phyloP scores from a whole-genome alignment of 441 rosid species.

The Daphne laureola region DNA sequence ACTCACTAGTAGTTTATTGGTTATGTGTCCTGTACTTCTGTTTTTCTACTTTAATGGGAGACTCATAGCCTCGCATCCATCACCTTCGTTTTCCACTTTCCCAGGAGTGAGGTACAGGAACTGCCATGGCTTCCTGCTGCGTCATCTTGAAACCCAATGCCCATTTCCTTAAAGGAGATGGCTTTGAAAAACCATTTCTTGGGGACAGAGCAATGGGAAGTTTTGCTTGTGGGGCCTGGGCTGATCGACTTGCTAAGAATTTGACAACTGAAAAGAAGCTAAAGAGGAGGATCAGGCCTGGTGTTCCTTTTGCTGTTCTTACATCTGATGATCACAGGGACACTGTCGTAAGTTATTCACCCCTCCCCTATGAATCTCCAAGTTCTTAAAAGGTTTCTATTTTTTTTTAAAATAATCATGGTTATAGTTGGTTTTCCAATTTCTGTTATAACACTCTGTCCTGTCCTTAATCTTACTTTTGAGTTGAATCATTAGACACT shows the following conservation, averaged over 20 bases:
- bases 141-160: conserved; percentile 32
- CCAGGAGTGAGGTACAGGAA: conserved; percentile 19
- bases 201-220: conserved; percentile 55
- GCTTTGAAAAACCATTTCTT: conserved; percentile 35
- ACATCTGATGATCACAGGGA: conserved; percentile 50
- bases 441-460: too few relatives aligned
- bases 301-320: conserved; percentile 40
- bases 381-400: neutral
- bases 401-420: neutral
- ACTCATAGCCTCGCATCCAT: conserved; percentile 12
- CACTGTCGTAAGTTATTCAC: conserved; percentile 37
- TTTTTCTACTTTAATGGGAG: conserved; percentile 28
- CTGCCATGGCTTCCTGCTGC: conserved; percentile 51
- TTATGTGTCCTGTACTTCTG: conserved; percentile 33
- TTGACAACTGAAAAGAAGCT: conserved; percentile 24
- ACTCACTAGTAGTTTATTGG: too few relatives aligned
- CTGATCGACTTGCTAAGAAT: conserved; percentile 22
- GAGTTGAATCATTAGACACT: conserved; percentile 27
- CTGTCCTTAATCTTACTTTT: neutral
- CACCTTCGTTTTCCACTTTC: conserved; percentile 2
- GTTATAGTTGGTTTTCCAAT: neutral
- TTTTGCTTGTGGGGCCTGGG: conserved; percentile 21
- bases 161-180: conserved; percentile 22
- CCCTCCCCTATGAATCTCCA: neutral
- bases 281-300: conserved; percentile 33